Evolutionary conservation across 1,284 basidiomycete genomes (phyloP).

Genomic region (Austroboletus rostrupii): DNA sequence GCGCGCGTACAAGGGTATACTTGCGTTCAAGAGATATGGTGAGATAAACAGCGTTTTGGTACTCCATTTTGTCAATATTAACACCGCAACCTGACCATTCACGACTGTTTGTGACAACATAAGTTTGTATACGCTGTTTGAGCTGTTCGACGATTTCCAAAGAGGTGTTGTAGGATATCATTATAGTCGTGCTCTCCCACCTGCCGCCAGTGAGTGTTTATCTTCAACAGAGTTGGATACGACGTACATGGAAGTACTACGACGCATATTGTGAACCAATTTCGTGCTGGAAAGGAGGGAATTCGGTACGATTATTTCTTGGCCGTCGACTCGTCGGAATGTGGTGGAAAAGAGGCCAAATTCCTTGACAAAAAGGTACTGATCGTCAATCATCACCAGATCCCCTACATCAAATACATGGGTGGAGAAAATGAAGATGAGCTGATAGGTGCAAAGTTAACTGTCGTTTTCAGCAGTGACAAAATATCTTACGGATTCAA

Average conservation of each 20-base stretch:
- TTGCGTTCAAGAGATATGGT: slow-evolving; percentile 74
- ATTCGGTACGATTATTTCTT: slow-evolving; percentile 80
- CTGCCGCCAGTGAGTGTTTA: slow-evolving; percentile 34
- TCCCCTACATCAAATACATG: slow-evolving; percentile 80
- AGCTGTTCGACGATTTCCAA: slow-evolving; percentile 69
- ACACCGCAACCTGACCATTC: slow-evolving; percentile 66
- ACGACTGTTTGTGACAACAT: slow-evolving; percentile 63
- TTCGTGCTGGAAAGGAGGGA: slow-evolving; percentile 70
- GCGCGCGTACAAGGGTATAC: slow-evolving; percentile 23
- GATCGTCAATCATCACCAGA: slow-evolving; percentile 70
- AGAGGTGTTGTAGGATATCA: slow-evolving; percentile 62
- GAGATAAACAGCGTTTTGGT: slow-evolving; percentile 66
- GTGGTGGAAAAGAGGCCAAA: slow-evolving; percentile 82
- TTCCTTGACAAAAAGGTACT: slow-evolving; percentile 50
- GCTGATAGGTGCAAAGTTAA: slow-evolving; percentile 31
- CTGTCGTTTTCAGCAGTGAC: neutral
- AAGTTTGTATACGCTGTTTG: slow-evolving; percentile 53
- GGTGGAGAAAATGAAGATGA: slow-evolving; percentile 82
- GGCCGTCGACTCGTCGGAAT: slow-evolving; percentile 75
- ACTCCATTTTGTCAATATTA: slow-evolving; percentile 76
- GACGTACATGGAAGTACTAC: slow-evolving; percentile 67
- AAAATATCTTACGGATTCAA: slow-evolving; percentile 60
- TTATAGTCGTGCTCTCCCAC: slow-evolving; percentile 74
- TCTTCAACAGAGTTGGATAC: neutral
- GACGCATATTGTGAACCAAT: slow-evolving; percentile 75